Conservation (phyloP, 371 early-diverging fungal species). For the Parasitella parasitica region DNA sequence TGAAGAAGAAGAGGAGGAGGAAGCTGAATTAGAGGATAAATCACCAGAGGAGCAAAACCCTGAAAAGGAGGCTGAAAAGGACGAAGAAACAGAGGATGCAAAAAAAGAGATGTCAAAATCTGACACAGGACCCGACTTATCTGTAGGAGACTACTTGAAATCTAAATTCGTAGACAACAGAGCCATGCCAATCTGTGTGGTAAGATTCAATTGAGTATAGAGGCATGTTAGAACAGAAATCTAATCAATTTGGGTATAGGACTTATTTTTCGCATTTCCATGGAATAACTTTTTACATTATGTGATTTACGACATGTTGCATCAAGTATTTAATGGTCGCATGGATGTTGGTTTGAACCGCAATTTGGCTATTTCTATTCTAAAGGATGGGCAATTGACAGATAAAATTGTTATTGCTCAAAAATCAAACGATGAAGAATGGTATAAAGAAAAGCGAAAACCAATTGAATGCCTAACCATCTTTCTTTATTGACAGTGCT, state of each 20-base stretch:
- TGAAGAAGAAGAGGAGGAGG: conserved; percentile 1
- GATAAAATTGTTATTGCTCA: conserved; percentile 41
- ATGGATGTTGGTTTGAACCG: conserved; percentile 65
- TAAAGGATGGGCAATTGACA: conserved; percentile 71
- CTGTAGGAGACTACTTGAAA: conserved; percentile 64
- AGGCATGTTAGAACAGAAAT: not conserved
- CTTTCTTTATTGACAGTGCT: conserved; percentile 32
- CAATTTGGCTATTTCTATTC: conserved; percentile 72
- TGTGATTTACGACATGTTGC: conserved; percentile 95
- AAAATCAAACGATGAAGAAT: conserved; percentile 38
- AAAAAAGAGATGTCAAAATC: not conserved
- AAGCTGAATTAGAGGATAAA: not conserved
- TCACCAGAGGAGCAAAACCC: too few relatives aligned
- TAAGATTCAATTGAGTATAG: too few relatives aligned
- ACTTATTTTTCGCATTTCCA: conserved; percentile 78
- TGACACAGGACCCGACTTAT: not conserved
- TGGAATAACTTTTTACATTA: conserved; percentile 98
- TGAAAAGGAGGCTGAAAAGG: not conserved
- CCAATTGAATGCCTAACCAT: not conserved
- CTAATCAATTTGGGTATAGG: not conserved
- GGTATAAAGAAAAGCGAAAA: conserved; percentile 19
- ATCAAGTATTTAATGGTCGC: conserved; percentile 90
- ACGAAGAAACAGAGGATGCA: not conserved
- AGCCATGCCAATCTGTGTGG: conserved; percentile 23
- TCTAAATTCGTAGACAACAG: conserved; percentile 60